These are phyloP conservation scores for Salix udensis DNA, from an alignment of 345 rosid genomes.

Conservation along the genomic window DNA sequence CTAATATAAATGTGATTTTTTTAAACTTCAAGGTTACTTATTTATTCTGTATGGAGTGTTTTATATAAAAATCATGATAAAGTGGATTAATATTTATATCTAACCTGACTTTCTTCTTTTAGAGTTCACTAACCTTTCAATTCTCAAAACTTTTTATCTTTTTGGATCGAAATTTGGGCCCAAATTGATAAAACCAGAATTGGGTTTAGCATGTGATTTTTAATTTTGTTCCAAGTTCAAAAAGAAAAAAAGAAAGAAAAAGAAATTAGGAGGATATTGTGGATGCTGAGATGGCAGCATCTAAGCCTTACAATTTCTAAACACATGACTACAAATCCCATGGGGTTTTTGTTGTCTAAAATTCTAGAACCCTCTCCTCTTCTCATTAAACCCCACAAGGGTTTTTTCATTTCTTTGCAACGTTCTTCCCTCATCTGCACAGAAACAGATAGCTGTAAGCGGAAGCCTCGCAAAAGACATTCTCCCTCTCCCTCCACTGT, in stretches of 20 bases:
- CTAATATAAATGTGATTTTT: too few species aligned
- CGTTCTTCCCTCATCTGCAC: neutral
- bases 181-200: too few species aligned
- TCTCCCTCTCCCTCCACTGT: neutral
- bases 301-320: slow-evolving; percentile 39
- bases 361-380: slow-evolving; percentile 47
- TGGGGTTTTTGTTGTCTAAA: neutral
- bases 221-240: neutral
- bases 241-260: neutral
- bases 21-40: too few species aligned
- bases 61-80: too few species aligned
- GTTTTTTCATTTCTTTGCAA: slow-evolving; percentile 20
- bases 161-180: too few species aligned
- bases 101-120: too few species aligned
- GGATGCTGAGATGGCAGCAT: slow-evolving; percentile 48
- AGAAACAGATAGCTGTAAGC: neutral
- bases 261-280: slow-evolving; percentile 5
- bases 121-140: too few species aligned
- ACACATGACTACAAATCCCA: neutral
- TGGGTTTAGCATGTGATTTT: neutral
- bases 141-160: too few species aligned
- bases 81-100: too few species aligned
- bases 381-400: slow-evolving; percentile 46
- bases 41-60: too few species aligned
- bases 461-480: neutral